Evolutionary conservation across 768 basidiomycete genomes (phyloP).

Genomic region (Termitomyces sp.): DNA sequence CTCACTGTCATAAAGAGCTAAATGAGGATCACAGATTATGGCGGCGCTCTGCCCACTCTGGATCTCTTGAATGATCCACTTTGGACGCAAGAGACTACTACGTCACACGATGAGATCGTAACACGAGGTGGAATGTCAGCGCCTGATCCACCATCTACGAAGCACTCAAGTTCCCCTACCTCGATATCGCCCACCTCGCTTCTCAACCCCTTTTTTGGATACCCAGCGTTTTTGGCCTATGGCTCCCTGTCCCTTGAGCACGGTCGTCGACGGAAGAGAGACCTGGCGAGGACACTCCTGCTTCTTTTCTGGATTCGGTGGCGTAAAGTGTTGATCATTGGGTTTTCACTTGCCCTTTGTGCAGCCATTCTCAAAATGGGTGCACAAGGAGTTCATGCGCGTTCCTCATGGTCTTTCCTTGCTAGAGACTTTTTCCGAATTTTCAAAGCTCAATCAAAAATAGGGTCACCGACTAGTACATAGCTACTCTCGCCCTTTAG

Average conservation of each 20-base stretch:
- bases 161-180: constrained; percentile 16
- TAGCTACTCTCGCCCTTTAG: not conserved
- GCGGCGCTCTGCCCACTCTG: constrained; percentile 55
- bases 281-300: constrained; percentile 59
- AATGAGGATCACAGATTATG: constrained; percentile 49
- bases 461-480: not conserved
- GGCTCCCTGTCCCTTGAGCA: constrained; percentile 45
- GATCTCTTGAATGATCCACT: constrained; percentile 50
- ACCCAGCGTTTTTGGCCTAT: constrained; percentile 43
- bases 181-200: constrained; percentile 49
- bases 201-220: constrained; percentile 75
- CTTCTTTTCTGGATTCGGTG: constrained; percentile 68
- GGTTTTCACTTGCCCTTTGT: constrained; percentile 28
- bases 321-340: constrained; percentile 38
- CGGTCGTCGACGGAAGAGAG: constrained; percentile 67
- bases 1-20: not conserved
- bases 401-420: constrained; percentile 5
- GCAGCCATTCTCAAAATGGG: constrained; percentile 24
- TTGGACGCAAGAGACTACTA: constrained; percentile 21
- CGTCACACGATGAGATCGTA: constrained; percentile 14
- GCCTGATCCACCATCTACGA: constrained; percentile 16
- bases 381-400: constrained; percentile 17
- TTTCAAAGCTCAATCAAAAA: constrained; percentile 3
- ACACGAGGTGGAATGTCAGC: constrained; percentile 9
- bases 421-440: not conserved